phyloP scores from a whole-genome alignment of 352 stramenopile species.

The Phytopythium delawarense region DNA sequence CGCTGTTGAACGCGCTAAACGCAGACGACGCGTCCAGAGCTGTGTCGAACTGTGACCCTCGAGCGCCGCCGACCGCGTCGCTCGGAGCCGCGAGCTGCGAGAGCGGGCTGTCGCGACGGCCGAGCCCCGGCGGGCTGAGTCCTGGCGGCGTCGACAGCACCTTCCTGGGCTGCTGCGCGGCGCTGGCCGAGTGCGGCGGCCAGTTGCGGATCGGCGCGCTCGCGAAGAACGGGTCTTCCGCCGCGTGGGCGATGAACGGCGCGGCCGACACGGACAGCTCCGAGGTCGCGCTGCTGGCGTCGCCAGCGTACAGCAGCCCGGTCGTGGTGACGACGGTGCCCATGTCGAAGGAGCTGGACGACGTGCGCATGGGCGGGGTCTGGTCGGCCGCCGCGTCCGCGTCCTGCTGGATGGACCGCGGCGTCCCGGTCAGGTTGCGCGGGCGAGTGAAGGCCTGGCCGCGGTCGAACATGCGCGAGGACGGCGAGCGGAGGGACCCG shows the following conservation, averaged over 20 bases:
- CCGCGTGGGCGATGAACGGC: neutral
- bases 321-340: constrained; percentile 5
- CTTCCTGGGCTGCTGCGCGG: constrained; percentile 15
- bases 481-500: constrained; percentile 22
- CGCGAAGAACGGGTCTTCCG: neutral
- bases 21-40: neutral
- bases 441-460: constrained; percentile 6
- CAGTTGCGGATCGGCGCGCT: constrained; percentile 2
- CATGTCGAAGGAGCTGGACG: constrained; percentile 8
- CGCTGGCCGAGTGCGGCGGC: constrained; percentile 3
- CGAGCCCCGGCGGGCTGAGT: neutral
- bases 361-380: neutral
- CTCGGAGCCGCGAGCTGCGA: neutral
- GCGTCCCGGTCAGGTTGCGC: constrained; percentile 1
- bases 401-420: neutral
- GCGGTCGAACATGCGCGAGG: constrained; percentile 24
- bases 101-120: neutral
- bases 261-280: neutral
- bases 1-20: neutral
- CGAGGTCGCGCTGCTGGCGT: neutral
- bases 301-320: neutral
- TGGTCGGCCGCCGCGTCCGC: neutral
- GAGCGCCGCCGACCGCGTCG: neutral
- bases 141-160: constrained; percentile 13
- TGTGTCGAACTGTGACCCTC: neutral